phyloP scores from a whole-genome alignment of 352 stramenopile species.

The Phytophthora sp. region DNA sequence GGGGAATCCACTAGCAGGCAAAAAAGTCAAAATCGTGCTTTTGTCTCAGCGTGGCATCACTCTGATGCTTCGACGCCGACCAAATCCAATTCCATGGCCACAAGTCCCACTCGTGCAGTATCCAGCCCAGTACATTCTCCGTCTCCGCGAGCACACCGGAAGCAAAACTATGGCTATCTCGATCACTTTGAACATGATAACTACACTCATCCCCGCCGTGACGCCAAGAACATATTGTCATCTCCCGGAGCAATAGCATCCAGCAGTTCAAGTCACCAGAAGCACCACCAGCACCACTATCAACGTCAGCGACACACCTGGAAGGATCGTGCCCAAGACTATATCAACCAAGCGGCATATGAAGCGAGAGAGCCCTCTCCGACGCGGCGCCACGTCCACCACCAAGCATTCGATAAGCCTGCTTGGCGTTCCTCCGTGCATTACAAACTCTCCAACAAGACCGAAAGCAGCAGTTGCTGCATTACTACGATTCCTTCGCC shows the following conservation, averaged over 20 bases:
- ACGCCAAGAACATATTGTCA: constrained; percentile 2
- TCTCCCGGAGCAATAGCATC: constrained; percentile 5
- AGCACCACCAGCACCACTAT: constrained; percentile 5
- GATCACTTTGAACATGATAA: constrained; percentile 13
- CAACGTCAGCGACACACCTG: constrained; percentile 19
- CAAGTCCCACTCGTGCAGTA: constrained; percentile 13
- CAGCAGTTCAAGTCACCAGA: constrained; percentile 16
- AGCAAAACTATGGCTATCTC: constrained; percentile 14
- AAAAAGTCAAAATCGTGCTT: constrained; percentile 5
- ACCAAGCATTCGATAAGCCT: constrained; percentile 8
- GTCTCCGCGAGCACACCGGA: constrained; percentile 6
- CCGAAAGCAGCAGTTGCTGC: neutral
- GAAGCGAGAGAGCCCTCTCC: constrained; percentile 15
- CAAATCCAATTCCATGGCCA: constrained; percentile 11
- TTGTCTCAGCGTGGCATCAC: constrained; percentile 23
- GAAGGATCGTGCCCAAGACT: constrained; percentile 13
- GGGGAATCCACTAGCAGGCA: constrained; percentile 10
- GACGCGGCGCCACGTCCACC: constrained; percentile 4
- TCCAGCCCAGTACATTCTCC: constrained; percentile 9
- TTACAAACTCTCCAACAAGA: constrained; percentile 14
- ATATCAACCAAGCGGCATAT: constrained; percentile 9
- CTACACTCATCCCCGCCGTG: constrained; percentile 2
- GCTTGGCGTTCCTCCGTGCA: constrained; percentile 1
- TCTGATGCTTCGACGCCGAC: constrained; percentile 8
- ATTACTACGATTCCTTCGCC: neutral